Base-by-base conservation (phyloP, 805 yeast genomes). In the Zygosaccharomyces pseudorouxii region DNA sequence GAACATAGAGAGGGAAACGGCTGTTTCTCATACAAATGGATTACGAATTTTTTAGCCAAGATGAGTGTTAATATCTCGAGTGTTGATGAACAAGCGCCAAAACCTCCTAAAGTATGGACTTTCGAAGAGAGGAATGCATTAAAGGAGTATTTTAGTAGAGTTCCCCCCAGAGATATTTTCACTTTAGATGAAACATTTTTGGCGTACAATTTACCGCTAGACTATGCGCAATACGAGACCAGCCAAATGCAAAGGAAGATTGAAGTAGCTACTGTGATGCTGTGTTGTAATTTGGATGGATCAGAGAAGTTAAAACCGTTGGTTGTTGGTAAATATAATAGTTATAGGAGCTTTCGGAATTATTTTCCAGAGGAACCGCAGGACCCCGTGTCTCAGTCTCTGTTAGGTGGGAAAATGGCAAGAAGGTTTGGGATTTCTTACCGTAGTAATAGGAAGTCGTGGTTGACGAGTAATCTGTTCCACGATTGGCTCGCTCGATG, bases 1-100 rank as follows among this genome's bases (percentile, higher is more conserved):
- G 67, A 70, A 18, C 71, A 72, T 49, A 77, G 79, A 55, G 84
- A 80, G 51, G 86, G 86, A 0, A 79, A 75, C 52, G 86, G 86
- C 4, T 73, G 80, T n/a, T 82, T 82, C 56, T 75, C 76, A 38
- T 79, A 78, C 51, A 80, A 81, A 53, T 82, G 87, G 87, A 60
- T 65, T 12, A 67, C 63, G 63, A 75, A 62, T 71, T 77, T 63
- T 57, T 68, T 64, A 59, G 69, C 70, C 49, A 73, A 75, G 56
- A 72, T 80, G 58, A 78, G 79, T 53, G 72, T 80, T 27, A 75
- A 77, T 55, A 62, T 79, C n/a, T 63, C 69, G 6, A 78, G 78
- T 9, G 59, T 75, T 19, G 74, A 70, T 28, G 65, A 66, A 14
- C 81, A 78, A 48, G 59, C 74, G 8, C 69, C 69, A 14, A 71